Percentiles rank a stretch among this genome's conserved stretches.
Evolutionary conservation across 371 early-diverging fungal species (phyloP).

Genomic region (Globomyces sp.): DNA sequence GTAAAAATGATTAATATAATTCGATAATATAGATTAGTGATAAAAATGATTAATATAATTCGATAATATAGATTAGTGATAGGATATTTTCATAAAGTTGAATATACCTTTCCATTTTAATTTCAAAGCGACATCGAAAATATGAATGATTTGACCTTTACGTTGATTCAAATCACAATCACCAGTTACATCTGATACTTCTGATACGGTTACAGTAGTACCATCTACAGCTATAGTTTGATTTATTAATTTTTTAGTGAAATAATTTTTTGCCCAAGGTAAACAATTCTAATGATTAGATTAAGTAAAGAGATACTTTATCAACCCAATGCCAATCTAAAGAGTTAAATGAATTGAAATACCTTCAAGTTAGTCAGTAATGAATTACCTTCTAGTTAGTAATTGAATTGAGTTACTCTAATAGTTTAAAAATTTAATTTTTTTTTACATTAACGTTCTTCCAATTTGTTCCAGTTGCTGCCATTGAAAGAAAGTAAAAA

Average conservation of each 20-base stretch:
- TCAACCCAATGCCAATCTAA: constrained; percentile 82
- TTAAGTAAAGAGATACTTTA: constrained; percentile 25
- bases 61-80: neutral
- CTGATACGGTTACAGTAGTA: constrained; percentile 52
- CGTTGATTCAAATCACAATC: constrained; percentile 90
- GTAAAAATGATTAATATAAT: neutral
- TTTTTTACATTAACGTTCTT: constrained; percentile 65
- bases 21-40: neutral
- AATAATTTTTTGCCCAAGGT: constrained; percentile 80
- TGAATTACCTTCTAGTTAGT: no score
- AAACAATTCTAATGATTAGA: constrained; percentile 65
- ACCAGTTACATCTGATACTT: constrained; percentile 65
- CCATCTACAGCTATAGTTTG: constrained; percentile 50
- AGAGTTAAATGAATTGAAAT: no score
- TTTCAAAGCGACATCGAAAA: constrained; percentile 77
- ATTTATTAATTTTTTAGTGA: constrained; percentile 55
- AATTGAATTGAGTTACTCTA: no score
- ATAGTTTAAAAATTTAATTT: neutral
- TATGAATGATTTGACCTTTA: constrained; percentile 86
- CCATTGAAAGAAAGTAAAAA: no score
- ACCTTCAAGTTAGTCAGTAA: no score
- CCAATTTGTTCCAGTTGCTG: constrained; percentile 54
- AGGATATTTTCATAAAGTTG: neutral
- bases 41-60: neutral
- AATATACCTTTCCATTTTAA: constrained; percentile 63